These are phyloP conservation scores for Vanrija sp. DNA, from an alignment of 1,284 basidiomycete species.

Conservation along the genomic window DNA sequence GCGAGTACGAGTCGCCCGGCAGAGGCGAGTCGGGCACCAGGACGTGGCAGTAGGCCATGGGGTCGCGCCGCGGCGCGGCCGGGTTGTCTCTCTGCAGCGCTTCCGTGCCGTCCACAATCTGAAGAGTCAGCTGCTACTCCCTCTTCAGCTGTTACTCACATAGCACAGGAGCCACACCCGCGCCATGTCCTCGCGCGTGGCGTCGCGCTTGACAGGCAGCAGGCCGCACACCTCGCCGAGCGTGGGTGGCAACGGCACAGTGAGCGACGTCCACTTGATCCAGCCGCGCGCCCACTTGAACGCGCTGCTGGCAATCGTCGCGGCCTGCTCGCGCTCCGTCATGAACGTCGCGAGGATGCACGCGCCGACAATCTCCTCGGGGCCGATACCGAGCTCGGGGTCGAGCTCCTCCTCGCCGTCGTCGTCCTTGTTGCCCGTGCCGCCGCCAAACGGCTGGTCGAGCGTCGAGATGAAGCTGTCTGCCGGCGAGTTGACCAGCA, in stretches of 20 bases:
- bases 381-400: conserved; percentile 45
- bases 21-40: conserved; percentile 19
- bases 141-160: conserved; percentile 14
- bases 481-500: conserved; percentile 35
- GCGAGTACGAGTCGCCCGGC: conserved; percentile 10
- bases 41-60: conserved; percentile 22
- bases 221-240: conserved; percentile 31
- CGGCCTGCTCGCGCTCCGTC: conserved; percentile 27
- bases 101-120: conserved; percentile 37
- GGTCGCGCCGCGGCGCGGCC: conserved; percentile 17
- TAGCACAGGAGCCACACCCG: conserved; percentile 43
- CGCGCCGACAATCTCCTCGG: conserved; percentile 45
- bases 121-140: neutral
- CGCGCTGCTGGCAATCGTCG: conserved; percentile 31
- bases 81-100: conserved; percentile 21
- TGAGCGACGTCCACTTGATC: conserved; percentile 29
- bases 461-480: conserved; percentile 24
- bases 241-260: conserved; percentile 18
- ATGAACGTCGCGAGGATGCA: conserved; percentile 38
- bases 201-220: conserved; percentile 33
- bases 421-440: conserved; percentile 14
- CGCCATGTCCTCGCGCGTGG: conserved; percentile 32
- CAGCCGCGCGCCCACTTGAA: conserved; percentile 45
- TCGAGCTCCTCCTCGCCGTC: conserved; percentile 27
- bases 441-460: conserved; percentile 13